Base-by-base conservation (phyloP, 345 rosid genomes). In the Draba incana region DNA sequence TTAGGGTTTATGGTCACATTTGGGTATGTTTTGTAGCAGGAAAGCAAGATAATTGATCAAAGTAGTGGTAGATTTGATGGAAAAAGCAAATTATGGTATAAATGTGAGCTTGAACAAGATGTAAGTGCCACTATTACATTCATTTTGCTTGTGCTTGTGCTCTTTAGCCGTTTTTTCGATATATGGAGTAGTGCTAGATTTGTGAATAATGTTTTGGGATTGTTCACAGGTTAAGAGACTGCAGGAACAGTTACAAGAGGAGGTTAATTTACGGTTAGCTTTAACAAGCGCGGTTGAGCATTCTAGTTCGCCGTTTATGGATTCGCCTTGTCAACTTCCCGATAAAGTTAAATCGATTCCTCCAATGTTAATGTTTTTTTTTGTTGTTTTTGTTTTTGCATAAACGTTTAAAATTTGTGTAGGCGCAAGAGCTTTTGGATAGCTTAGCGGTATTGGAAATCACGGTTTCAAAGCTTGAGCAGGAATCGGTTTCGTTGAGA, bases 371-470 rank as follows among this genome's bases (percentile, higher is more conserved):
- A 35, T 52, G 8, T 66, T 66, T 38, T 33, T 28, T 1, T 13
- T 4, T 1, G 27, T 23, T 61, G 12, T 20, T 2, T 12, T 2
- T 2, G 27, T 24, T 62, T 15, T n/a, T 14, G 10, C 20, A 65
- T 0, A 0, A 9, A 1, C 11, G 48, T 9, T 30, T 14, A 28
- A 42, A 52, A 49, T 68, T 57, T 71, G 62, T 75, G 66, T 78
- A 89, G 97, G 89, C 90, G 38, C 86, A 81, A 74, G 95, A 88
- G 78, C 85, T 92, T 64, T 58, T 89, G 73, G 95, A 85, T 64
- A 78, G 89, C 70, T 75, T 89, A 76, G 85, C 95, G 46, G 52
- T 84, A 75, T 69, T 88, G 42, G 92, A 89, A 79, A 81, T 77
- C 69, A 79, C 86, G 1, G 87, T 92, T 47, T 82, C 87, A 27